phyloP scores from a whole-genome alignment of 140 eudicot genomes.

The Erigeron philadelphicus region DNA sequence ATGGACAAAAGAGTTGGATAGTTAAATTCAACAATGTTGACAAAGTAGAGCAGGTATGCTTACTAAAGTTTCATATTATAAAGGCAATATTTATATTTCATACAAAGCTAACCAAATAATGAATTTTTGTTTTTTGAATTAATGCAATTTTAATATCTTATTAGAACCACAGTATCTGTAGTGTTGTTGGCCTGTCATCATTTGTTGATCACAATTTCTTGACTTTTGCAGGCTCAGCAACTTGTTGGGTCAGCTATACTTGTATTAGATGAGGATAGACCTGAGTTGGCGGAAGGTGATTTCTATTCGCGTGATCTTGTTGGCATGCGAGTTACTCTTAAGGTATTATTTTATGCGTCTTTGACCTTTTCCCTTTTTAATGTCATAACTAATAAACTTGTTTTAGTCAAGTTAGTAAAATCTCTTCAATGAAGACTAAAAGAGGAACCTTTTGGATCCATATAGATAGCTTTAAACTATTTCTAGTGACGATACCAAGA shows the following conservation, averaged over 20 bases:
- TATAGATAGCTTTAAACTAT: too few species aligned
- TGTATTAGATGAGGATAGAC: conserved; percentile 71
- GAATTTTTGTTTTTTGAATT: background rate
- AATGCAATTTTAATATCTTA: conserved; percentile 15
- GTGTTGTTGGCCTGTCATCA: conserved; percentile 8
- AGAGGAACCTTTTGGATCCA: too few species aligned
- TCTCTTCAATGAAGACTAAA: too few species aligned
- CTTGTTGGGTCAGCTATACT: conserved; percentile 85
- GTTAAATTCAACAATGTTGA: conserved; percentile 53
- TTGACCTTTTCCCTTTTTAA: conserved; percentile 6
- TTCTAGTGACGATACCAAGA: background rate
- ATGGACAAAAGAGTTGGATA: conserved; percentile 77
- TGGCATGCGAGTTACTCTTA: conserved; percentile 77
- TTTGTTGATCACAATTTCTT: conserved; percentile 12
- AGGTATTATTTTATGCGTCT: conserved; percentile 43
- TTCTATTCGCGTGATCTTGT: conserved; percentile 87
- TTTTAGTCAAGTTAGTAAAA: background rate
- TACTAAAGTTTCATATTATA: background rate
- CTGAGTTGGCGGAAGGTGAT: conserved; percentile 86
- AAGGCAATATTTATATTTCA: conserved; percentile 5
- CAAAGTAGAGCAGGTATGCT: conserved; percentile 70
- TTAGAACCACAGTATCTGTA: conserved; percentile 8
- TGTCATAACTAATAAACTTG: conserved; percentile 3
- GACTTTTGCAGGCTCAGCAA: conserved; percentile 60
- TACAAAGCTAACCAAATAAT: background rate